Conservation (phyloP, 2,329 filamentous ascomycete species). For the Phoma sp. region DNA sequence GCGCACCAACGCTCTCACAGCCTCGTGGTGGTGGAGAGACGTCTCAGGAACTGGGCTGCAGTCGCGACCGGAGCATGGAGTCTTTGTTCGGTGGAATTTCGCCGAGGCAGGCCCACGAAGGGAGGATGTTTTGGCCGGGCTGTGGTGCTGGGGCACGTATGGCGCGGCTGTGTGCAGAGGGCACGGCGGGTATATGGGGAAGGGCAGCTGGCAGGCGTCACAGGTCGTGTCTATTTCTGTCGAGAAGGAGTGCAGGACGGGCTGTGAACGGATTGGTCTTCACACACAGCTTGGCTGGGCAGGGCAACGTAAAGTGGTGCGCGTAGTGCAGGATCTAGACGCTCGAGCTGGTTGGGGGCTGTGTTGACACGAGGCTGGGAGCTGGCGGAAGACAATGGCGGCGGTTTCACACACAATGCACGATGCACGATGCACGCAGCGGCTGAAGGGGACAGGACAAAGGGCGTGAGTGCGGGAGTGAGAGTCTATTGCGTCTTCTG, state of each 20-base stretch:
- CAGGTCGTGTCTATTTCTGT: not conserved
- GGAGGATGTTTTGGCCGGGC: slow-evolving; percentile 14
- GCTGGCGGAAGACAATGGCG: not conserved
- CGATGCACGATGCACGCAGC: too few species aligned
- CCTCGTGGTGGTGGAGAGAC: slow-evolving; percentile 5
- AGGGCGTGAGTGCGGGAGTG: not conserved
- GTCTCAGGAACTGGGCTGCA: slow-evolving; percentile 6
- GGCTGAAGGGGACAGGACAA: not conserved
- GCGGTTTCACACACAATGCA: not conserved
- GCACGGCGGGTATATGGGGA: not conserved
- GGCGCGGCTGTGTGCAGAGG: not conserved
- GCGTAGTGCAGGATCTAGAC: slow-evolving; percentile 16
- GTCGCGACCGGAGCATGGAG: slow-evolving; percentile 23
- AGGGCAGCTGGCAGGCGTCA: not conserved
- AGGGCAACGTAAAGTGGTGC: slow-evolving; percentile 5
- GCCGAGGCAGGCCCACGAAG: slow-evolving; percentile 20
- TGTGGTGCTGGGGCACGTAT: not conserved
- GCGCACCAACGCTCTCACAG: slow-evolving; percentile 19
- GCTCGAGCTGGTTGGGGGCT: slow-evolving; percentile 1
- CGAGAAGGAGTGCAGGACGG: slow-evolving; percentile 19
- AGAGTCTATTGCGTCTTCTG: too few species aligned
- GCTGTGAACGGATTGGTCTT: not conserved
- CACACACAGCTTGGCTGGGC: slow-evolving; percentile 2
- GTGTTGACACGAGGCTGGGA: not conserved
- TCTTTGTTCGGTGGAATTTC: slow-evolving; percentile 9